Evolutionary conservation across 1,284 basidiomycete genomes (phyloP).

Genomic region (Moesziomyces parantarcticus): DNA sequence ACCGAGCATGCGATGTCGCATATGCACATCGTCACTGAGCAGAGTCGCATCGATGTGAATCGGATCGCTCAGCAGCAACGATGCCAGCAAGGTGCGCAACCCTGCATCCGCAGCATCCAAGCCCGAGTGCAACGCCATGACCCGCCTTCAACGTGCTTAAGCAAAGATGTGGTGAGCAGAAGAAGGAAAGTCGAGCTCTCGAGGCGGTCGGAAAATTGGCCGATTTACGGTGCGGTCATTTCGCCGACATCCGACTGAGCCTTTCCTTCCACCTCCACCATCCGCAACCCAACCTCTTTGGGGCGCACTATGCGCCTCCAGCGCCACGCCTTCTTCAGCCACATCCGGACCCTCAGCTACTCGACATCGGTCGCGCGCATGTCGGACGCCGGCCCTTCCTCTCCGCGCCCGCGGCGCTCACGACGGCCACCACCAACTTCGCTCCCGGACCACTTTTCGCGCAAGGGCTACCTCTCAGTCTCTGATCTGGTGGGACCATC

Average conservation of each 20-base stretch:
- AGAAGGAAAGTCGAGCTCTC: neutral
- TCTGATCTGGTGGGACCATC: slow-evolving; percentile 60
- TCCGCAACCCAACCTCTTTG: neutral
- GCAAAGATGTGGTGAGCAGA: neutral
- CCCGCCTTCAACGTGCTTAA: too few species aligned
- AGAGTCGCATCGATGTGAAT: neutral
- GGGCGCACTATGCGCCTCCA: neutral
- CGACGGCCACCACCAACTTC: slow-evolving; percentile 19
- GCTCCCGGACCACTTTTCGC: slow-evolving; percentile 38
- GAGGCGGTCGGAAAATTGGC: slow-evolving; percentile 5
- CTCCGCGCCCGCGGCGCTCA: neutral
- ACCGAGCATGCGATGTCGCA: slow-evolving; percentile 37
- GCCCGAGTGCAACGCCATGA: too few species aligned
- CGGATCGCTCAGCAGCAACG: neutral
- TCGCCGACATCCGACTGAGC: slow-evolving; percentile 9
- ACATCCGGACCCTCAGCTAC: neutral
- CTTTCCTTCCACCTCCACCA: slow-evolving; percentile 4
- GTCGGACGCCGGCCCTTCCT: neutral
- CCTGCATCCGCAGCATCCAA: too few species aligned
- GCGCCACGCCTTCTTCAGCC: neutral
- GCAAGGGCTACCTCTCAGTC: slow-evolving; percentile 55
- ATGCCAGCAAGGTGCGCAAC: neutral
- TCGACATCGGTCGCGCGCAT: neutral
- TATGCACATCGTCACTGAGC: slow-evolving; percentile 15
- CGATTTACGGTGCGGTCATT: slow-evolving; percentile 8